phyloP scores from a whole-genome alignment of 2,329 filamentous ascomycete species.

The Zymoseptoria crescenta region DNA sequence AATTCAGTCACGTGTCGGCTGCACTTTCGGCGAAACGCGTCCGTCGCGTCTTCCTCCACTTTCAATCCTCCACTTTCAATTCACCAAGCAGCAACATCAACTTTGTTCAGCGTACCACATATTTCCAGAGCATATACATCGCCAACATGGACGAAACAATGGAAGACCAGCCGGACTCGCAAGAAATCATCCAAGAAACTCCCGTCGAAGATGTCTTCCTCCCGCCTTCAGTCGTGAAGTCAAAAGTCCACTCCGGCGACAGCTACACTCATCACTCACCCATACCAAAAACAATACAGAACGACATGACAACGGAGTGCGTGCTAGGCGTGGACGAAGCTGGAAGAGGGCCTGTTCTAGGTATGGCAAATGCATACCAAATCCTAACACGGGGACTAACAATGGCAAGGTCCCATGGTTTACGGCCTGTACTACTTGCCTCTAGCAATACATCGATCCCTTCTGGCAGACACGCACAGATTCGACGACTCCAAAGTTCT shows the following conservation, averaged over 20 bases:
- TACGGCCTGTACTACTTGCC: constrained; percentile 65
- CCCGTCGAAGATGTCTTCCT: constrained; percentile 35
- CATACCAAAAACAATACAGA: constrained; percentile 33
- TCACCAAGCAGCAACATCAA: background rate
- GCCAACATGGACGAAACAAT: constrained; percentile 25
- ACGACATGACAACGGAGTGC: constrained; percentile 51
- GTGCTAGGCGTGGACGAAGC: constrained; percentile 89
- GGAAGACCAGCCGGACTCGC: constrained; percentile 24
- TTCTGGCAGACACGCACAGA: constrained; percentile 70
- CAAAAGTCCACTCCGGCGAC: constrained; percentile 34
- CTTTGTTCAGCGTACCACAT: background rate
- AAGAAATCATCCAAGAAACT: constrained; percentile 28
- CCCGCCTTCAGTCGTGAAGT: constrained; percentile 39
- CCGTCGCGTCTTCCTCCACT: constrained; percentile 1
- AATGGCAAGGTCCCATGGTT: constrained; percentile 51
- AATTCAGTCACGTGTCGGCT: background rate
- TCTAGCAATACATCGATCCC: constrained; percentile 56
- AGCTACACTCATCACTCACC: constrained; percentile 44
- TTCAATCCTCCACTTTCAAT: background rate
- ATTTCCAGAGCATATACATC: background rate
- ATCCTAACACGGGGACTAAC: constrained; percentile 13
- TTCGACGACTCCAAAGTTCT: constrained; percentile 96
- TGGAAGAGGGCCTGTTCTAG: constrained; percentile 86
- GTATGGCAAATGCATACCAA: constrained; percentile 46
- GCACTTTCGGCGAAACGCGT: background rate